Evolutionary conservation across 2,329 filamentous ascomycete species (phyloP).

Genomic region (Hymenotorrendiella dingleyae): DNA sequence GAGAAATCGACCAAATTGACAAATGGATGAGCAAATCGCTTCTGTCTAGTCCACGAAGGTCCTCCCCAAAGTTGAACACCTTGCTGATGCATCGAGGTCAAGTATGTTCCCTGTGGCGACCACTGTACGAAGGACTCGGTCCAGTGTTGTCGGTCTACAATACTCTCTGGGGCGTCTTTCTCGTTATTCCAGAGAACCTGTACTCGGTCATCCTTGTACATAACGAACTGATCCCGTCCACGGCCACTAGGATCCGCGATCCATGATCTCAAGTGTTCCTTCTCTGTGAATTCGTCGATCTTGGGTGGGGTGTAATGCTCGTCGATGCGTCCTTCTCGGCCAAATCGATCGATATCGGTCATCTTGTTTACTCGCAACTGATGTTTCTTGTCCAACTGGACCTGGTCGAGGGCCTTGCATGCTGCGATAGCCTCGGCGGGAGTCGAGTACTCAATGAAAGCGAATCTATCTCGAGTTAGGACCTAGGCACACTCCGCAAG

Average conservation of each 20-base stretch:
- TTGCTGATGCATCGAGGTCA: constrained; percentile 91
- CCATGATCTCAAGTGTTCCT: constrained; percentile 93
- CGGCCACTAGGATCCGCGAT: constrained; percentile 73
- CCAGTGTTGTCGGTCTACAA: constrained; percentile 93
- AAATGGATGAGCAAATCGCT: constrained; percentile 89
- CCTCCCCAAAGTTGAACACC: constrained; percentile 98
- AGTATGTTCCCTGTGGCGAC: constrained; percentile 90
- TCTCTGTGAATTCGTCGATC: constrained; percentile 80
- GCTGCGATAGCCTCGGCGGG: constrained; percentile 84
- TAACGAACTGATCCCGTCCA: constrained; percentile 89
- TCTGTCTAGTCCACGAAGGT: constrained; percentile 79
- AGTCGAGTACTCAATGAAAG: constrained; percentile 93
- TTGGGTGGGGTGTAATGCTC: constrained; percentile 81
- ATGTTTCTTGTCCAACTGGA: constrained; percentile 93
- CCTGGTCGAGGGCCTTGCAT: constrained; percentile 79
- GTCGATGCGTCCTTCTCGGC: constrained; percentile 85
- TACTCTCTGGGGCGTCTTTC: constrained; percentile 77
- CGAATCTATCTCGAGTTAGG: constrained; percentile 57
- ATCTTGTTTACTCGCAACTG: constrained; percentile 95
- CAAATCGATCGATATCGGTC: constrained; percentile 94
- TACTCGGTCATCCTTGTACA: constrained; percentile 87
- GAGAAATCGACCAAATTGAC: constrained; percentile 97
- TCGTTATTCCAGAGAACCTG: constrained; percentile 99
- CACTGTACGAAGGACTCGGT: constrained; percentile 97
- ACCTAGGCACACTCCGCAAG: too few relatives aligned